Evolutionary conservation across 106 monocot genomes (phyloP), one percentile per base, ranked within the genome.

Genomic region (Cymbidium sinense): DNA sequence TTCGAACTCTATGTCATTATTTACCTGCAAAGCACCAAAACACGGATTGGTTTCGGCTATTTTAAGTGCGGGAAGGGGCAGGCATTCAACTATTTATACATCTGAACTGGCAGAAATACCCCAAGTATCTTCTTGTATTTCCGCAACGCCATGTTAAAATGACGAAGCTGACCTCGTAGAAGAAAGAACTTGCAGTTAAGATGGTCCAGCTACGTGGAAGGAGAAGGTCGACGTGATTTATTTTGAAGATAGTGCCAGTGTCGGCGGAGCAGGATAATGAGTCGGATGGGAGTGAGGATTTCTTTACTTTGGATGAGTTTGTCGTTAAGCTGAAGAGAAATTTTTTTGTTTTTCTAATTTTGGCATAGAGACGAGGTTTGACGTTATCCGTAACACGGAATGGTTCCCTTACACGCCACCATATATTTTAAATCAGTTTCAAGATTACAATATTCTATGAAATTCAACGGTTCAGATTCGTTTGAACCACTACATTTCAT

Each of bases 11-110:
- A 47, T 47, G 47, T 47, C 47, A 47, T 47, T 47, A 12, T 47
- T 30, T 34, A 34, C 74, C 34, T 72, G 76, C 79, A 44, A 89
- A 84, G 83, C 82, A 82, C 79, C 74, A 52, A 81, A 82, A 79
- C 43, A 71, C 34, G 78, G 50, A 75, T 74, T 76, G 70, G 64
- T 67, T 84, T 67, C 70, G 50, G 29, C 50, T 37, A 58, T 77
- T 84, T 64, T 55, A 81, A 39, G 41, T 61, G 72, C 21, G 29
- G 73, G 51, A 41, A 79, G 23, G 15, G 37, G 43, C n/a, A 29
- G 5, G 43, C 35, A 35, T 35, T n/a, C 20, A 36, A 21, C 71
- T 34, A 71, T 64, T 84, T 77, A 76, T 70, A n/a, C 7, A 27
- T 47, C 6, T 35, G 79, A 73, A 80, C 52, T 80, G 70, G 61